phyloP scores from a whole-genome alignment of 331 rosid species.

The Phaseolus coccineus region DNA sequence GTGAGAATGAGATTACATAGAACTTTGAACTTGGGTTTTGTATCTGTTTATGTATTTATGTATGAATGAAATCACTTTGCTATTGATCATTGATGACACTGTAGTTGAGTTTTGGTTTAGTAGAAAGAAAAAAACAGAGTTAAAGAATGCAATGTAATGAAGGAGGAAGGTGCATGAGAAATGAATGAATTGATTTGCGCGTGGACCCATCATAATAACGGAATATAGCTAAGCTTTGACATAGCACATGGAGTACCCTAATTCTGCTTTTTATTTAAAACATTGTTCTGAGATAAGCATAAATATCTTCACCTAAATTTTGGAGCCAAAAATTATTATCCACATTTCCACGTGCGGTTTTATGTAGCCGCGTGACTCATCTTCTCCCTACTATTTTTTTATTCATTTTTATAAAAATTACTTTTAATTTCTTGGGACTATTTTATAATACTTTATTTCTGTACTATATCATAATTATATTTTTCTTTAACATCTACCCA shows the following conservation, averaged over 20 bases:
- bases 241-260: conserved; percentile 31
- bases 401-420: too few relatives aligned
- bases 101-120: conserved; percentile 17
- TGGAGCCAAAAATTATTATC: not conserved
- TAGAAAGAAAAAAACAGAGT: not conserved
- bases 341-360: not conserved
- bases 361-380: not conserved
- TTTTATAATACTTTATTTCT: too few relatives aligned
- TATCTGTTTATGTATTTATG: too few relatives aligned
- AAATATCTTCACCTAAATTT: conserved; percentile 27
- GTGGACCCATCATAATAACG: conserved; percentile 34
- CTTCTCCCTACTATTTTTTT: too few relatives aligned
- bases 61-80: conserved; percentile 36
- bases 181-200: conserved; percentile 23
- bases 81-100: conserved; percentile 28
- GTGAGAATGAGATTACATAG: not conserved
- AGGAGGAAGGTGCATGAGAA: not conserved
- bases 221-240: not conserved
- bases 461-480: too few relatives aligned
- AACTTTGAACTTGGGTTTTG: conserved; percentile 15
- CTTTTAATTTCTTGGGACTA: too few relatives aligned
- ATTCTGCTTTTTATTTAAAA: not conserved
- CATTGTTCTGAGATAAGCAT: not conserved
- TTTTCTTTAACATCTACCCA: too few relatives aligned
- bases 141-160: not conserved